These are phyloP conservation scores for Stylonectria norvegica DNA, from an alignment of 2,329 filamentous ascomycete species.

Conservation along the genomic window DNA sequence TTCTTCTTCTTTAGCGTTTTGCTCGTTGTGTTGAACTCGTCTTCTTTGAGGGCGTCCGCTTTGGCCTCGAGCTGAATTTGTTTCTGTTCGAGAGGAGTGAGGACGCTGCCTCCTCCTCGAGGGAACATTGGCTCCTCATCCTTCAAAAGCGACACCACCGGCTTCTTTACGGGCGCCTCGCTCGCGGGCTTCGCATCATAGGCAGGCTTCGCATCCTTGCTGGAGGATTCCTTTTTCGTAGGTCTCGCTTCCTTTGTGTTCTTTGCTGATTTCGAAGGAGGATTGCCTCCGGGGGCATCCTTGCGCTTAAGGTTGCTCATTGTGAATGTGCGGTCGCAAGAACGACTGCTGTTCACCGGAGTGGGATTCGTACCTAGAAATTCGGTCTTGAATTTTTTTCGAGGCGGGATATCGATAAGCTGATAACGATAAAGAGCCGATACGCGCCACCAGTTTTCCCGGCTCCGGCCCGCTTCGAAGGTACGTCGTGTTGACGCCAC, in stretches of 20 bases:
- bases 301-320: slow-evolving; percentile 60
- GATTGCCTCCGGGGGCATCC: slow-evolving; percentile 51
- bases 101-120: slow-evolving; percentile 81
- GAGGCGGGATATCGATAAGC: slow-evolving; percentile 28
- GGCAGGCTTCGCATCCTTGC: slow-evolving; percentile 27
- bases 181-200: slow-evolving; percentile 32
- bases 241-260: slow-evolving; percentile 44
- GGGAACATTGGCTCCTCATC: slow-evolving; percentile 91
- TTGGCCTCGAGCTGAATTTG: slow-evolving; percentile 93
- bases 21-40: slow-evolving; percentile 56
- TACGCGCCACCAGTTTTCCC: slow-evolving; percentile 14
- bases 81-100: slow-evolving; percentile 93
- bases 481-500: slow-evolving; percentile 1
- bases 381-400: slow-evolving; percentile 32
- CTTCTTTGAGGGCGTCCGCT: slow-evolving; percentile 86
- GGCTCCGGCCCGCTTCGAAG: slow-evolving; percentile 11
- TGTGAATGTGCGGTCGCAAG: slow-evolving; percentile 30
- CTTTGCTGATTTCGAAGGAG: slow-evolving; percentile 48
- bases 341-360: slow-evolving; percentile 21
- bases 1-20: slow-evolving; percentile 51
- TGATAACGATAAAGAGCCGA: slow-evolving; percentile 19
- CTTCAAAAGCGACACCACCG: slow-evolving; percentile 48
- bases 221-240: slow-evolving; percentile 42
- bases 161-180: slow-evolving; percentile 30
- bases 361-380: slow-evolving; percentile 18